These are phyloP conservation scores for Chenopodium album DNA, from an alignment of 148 eudicot species.

Conservation along the genomic window DNA sequence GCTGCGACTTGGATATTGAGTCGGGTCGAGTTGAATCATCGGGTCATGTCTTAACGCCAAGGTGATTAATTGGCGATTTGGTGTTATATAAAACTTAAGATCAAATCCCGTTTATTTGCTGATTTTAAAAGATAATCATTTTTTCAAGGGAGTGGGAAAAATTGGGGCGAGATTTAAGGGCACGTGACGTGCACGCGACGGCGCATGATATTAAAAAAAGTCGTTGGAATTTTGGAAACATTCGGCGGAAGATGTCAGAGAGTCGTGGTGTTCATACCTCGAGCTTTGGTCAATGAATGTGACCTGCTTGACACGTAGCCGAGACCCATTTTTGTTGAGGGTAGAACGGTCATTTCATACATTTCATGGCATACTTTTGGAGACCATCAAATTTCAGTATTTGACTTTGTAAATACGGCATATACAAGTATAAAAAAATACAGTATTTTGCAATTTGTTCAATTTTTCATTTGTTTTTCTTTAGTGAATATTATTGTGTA, in stretches of 20 bases:
- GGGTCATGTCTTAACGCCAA: constrained; percentile 28
- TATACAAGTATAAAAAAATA: too few species aligned
- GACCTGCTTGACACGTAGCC: constrained; percentile 13
- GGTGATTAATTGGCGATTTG: constrained; percentile 7
- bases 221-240: constrained; percentile 10
- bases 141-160: background rate
- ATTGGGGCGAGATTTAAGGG: background rate
- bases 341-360: background rate
- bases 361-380: background rate
- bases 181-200: constrained; percentile 10
- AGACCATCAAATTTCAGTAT: background rate
- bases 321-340: background rate
- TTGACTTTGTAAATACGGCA: constrained; percentile 1
- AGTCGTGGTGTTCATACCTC: background rate
- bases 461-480: too few species aligned
- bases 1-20: constrained; percentile 36
- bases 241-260: constrained; percentile 31
- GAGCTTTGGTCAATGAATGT: background rate
- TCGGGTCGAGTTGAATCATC: background rate
- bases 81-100: too few species aligned
- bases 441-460: too few species aligned
- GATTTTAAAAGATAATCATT: background rate
- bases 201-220: background rate
- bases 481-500: too few species aligned
- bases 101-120: too few species aligned